phyloP scores from a whole-genome alignment of 371 early-diverging fungal genomes.

The Mortierella sp. region DNA sequence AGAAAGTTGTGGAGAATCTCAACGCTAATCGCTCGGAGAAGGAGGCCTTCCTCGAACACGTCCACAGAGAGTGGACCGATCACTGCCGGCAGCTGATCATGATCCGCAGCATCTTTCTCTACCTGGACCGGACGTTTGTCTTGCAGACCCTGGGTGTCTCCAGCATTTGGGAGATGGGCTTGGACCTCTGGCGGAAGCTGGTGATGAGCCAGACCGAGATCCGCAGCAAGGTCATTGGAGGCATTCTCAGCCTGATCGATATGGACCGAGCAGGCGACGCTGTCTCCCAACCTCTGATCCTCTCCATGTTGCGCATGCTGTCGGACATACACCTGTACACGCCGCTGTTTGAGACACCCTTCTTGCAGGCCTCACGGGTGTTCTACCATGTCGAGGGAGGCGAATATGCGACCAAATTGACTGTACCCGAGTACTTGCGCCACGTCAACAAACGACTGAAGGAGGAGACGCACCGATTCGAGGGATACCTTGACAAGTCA shows the following conservation, averaged over 20 bases:
- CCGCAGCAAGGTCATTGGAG: constrained; percentile 65
- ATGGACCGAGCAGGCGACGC: constrained; percentile 72
- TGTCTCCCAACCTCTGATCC: constrained; percentile 69
- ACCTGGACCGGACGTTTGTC: constrained; percentile 92
- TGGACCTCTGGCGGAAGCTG: constrained; percentile 77
- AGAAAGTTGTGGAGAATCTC: constrained; percentile 31
- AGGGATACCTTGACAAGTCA: constrained; percentile 76
- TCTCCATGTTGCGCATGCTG: constrained; percentile 81
- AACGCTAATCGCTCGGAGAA: constrained; percentile 54
- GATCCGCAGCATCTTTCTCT: constrained; percentile 89
- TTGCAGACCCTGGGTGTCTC: constrained; percentile 75
- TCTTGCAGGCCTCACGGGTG: constrained; percentile 71
- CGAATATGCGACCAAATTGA: constrained; percentile 59
- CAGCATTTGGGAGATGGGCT: constrained; percentile 87
- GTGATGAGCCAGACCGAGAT: constrained; percentile 67
- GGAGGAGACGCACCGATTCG: constrained; percentile 78
- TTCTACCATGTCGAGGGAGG: constrained; percentile 81
- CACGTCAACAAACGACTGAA: constrained; percentile 73
- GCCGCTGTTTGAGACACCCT: constrained; percentile 75
- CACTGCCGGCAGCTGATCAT: constrained; percentile 78
- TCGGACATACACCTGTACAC: constrained; percentile 81
- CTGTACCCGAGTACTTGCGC: constrained; percentile 72
- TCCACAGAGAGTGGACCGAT: constrained; percentile 73
- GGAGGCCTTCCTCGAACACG: constrained; percentile 64
- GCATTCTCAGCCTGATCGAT: constrained; percentile 68